Conservation (phyloP, 345 rosid species). For the Citrus unshiu region DNA sequence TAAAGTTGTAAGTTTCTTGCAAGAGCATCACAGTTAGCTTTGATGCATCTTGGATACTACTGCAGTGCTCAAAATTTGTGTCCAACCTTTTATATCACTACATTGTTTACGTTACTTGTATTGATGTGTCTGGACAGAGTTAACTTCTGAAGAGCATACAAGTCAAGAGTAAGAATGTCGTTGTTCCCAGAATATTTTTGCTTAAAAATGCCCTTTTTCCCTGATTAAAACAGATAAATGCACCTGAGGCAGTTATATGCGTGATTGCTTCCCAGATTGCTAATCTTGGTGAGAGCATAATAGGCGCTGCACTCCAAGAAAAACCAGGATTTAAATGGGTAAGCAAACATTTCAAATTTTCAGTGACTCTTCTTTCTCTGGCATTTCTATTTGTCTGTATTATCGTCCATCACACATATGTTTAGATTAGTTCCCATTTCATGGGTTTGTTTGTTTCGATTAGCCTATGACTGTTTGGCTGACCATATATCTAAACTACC, state of each 20-base stretch:
- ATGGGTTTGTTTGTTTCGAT: neutral
- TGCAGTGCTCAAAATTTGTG: neutral
- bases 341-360: conserved; percentile 16
- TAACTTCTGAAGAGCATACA: neutral
- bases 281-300: conserved; percentile 88
- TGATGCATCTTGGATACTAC: neutral
- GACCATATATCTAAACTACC: neutral
- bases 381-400: neutral
- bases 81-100: neutral
- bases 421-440: neutral
- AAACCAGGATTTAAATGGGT: conserved; percentile 91
- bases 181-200: neutral
- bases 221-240: conserved; percentile 48
- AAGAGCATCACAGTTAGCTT: neutral
- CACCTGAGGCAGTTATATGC: conserved; percentile 67
- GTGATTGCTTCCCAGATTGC: conserved; percentile 92
- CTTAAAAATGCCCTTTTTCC: neutral
- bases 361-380: neutral
- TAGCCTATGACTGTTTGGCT: neutral
- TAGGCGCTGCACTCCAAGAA: conserved; percentile 85
- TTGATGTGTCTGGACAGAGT: neutral
- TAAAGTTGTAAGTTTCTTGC: neutral
- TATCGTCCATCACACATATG: neutral
- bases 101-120: neutral
- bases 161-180: neutral